Percentiles rank a stretch among this genome's conserved stretches.
These are phyloP conservation scores for Geopyxis carbonaria DNA, from an alignment of 495 filamentous ascomycete genomes.

Conservation along the genomic window DNA sequence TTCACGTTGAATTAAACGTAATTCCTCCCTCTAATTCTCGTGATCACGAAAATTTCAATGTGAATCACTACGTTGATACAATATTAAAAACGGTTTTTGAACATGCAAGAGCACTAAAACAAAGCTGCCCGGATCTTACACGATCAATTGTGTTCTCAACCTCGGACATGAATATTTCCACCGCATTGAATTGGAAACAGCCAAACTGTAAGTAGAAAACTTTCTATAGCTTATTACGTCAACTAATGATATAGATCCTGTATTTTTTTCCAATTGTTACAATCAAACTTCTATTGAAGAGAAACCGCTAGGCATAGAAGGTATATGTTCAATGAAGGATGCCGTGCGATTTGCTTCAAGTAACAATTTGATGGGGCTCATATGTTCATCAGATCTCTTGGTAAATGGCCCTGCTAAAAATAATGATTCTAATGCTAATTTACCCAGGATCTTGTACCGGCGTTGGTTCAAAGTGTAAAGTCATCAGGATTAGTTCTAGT, in stretches of 20 bases:
- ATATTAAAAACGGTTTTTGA: conserved; percentile 78
- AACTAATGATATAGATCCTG: conserved; percentile 49
- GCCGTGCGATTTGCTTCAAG: conserved; percentile 80
- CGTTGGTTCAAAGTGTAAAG: conserved; percentile 82
- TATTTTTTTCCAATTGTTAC: conserved; percentile 62
- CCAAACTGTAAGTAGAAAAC: conserved; percentile 52
- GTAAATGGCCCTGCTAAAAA: conserved; percentile 33
- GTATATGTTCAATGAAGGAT: conserved; percentile 88
- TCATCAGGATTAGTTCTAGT: conserved; percentile 83
- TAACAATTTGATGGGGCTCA: conserved; percentile 96
- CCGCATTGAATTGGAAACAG: conserved; percentile 95
- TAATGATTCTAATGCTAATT: not conserved
- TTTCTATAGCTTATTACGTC: not conserved
- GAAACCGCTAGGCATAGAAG: too few relatives aligned
- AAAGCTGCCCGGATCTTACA: conserved; percentile 48
- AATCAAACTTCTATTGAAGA: too few relatives aligned
- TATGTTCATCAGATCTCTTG: conserved; percentile 70
- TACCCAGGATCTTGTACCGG: conserved; percentile 70
- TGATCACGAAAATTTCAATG: conserved; percentile 49
- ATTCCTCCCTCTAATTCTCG: conserved; percentile 47
- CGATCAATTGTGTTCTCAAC: conserved; percentile 82
- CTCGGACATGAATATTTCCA: conserved; percentile 76
- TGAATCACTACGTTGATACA: conserved; percentile 71
- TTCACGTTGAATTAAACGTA: conserved; percentile 76
- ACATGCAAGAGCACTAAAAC: conserved; percentile 62